Conservation (phyloP, 805 yeast species). For the Candida yuanshanica region DNA sequence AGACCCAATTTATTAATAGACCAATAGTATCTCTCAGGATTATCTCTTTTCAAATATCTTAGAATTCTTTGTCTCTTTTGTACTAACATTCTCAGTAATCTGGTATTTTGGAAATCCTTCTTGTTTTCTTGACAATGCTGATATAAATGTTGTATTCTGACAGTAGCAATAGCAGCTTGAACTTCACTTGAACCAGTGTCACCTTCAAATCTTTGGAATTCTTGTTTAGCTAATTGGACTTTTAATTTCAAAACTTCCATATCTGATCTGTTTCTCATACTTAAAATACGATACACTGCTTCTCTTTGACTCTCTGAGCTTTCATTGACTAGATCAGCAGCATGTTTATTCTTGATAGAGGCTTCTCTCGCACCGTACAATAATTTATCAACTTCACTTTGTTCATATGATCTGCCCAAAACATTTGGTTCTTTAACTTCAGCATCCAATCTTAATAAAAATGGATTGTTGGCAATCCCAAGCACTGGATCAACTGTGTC, state of each 20-base stretch:
- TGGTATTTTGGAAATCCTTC: constrained; percentile 67
- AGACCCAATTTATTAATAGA: constrained; percentile 84
- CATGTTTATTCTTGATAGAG: constrained; percentile 29
- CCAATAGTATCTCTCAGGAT: constrained; percentile 81
- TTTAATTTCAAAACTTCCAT: constrained; percentile 55
- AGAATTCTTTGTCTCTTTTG: constrained; percentile 84
- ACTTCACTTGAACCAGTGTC: constrained; percentile 96
- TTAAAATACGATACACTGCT: constrained; percentile 64
- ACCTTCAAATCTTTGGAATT: constrained; percentile 78
- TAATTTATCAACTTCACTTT: constrained; percentile 67
- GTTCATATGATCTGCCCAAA: constrained; percentile 52
- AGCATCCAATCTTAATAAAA: constrained; percentile 60
- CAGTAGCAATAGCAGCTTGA: constrained; percentile 88
- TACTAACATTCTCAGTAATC: constrained; percentile 72
- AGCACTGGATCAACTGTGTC: constrained; percentile 67
- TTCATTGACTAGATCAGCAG: constrained; percentile 23
- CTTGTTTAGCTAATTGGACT: constrained; percentile 60
- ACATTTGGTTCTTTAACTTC: constrained; percentile 62
- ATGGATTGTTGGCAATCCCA: constrained; percentile 63
- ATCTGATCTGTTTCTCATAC: constrained; percentile 63
- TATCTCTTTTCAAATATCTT: constrained; percentile 72
- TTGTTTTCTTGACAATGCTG: constrained; percentile 63
- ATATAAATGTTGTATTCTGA: constrained; percentile 71
- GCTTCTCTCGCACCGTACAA: constrained; percentile 74
- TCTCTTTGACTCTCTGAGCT: constrained; percentile 57